Conservation (phyloP, 495 filamentous ascomycete species). For the Staphylotrichum longicolle region DNA sequence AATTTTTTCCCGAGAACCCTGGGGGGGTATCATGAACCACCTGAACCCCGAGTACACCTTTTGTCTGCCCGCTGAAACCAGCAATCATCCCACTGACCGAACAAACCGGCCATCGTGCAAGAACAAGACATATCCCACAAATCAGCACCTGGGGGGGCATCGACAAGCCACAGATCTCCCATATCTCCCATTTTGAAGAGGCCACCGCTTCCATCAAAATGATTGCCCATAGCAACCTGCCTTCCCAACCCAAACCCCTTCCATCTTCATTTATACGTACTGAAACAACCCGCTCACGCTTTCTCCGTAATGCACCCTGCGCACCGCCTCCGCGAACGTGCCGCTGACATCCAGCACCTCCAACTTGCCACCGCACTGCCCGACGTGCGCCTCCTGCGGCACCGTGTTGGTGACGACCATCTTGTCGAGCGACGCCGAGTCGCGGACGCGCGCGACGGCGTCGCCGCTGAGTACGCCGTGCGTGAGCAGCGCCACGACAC, state of each 20-base stretch:
- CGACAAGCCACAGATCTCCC: too few species aligned
- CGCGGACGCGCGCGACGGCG: conserved; percentile 90
- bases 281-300: conserved; percentile 94
- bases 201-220: too few species aligned
- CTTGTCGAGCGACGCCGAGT: conserved; percentile 79
- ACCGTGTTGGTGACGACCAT: conserved; percentile 94
- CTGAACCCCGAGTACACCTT: too few species aligned
- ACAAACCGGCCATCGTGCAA: too few species aligned
- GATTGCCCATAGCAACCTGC: too few species aligned
- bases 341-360: conserved; percentile 87
- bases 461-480: conserved; percentile 94
- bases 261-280: conserved; percentile 53
- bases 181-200: too few species aligned
- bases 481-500: conserved; percentile 86
- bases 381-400: conserved; percentile 75
- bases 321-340: conserved; percentile 94
- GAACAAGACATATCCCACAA: too few species aligned
- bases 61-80: too few species aligned
- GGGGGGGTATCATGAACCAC: too few species aligned
- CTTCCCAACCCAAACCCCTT: background rate
- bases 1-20: too few species aligned
- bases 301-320: conserved; percentile 94
- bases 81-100: too few species aligned
- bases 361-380: conserved; percentile 72
- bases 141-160: too few species aligned